Base-by-base conservation (phyloP, 768 basidiomycete species). In the Auricularia sp. region DNA sequence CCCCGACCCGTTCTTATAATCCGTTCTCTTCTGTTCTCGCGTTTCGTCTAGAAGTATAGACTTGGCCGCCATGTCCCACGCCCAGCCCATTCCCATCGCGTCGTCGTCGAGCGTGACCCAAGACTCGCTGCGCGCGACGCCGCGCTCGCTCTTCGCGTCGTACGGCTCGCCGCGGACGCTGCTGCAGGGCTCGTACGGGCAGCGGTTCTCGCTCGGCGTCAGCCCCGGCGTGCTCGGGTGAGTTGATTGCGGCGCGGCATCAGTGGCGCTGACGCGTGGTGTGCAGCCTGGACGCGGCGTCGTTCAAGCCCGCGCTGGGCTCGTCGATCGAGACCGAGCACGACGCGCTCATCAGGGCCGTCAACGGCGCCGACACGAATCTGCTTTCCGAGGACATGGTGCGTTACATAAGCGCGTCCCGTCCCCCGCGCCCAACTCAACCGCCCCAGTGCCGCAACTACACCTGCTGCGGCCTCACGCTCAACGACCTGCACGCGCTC, bases 401-500 rank as follows among this genome's bases (percentile, higher is more conserved):
- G 61, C 76, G 84, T 81, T 61, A 33, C 63, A 62, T 61, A 62
- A 33, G 34, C 65, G 59, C 29, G 36, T 29, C 61, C 64, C 59
- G 43, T 33, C 58, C 44, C 62, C 29, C 29, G 29, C 29, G 29
- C 29, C 29, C 29, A 29, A 29, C 29, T 29, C 29, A 29, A 29
- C 29, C 29, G 29, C 42, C 33, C 34, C 64, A 88, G 85, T 92
- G 90, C 74, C 86, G 88, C 67, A 87, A 96, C 73, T 97, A 93
- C 77, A 86, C 86, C 1, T 97, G 94, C 76, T 97, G 93, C 72
- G 93, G 92, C 10, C 77, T 89, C 61, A 82, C 87, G 67, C 81
- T 92, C 18, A 79, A 81, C 36, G 88, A 91, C 70, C 81, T 91
- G 0, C 88, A 91, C 66, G 88, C 91, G 2, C 85, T 96, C 11